Evolutionary conservation across 371 early-diverging fungal species (phyloP).

Genomic region (Mortierella sp.): DNA sequence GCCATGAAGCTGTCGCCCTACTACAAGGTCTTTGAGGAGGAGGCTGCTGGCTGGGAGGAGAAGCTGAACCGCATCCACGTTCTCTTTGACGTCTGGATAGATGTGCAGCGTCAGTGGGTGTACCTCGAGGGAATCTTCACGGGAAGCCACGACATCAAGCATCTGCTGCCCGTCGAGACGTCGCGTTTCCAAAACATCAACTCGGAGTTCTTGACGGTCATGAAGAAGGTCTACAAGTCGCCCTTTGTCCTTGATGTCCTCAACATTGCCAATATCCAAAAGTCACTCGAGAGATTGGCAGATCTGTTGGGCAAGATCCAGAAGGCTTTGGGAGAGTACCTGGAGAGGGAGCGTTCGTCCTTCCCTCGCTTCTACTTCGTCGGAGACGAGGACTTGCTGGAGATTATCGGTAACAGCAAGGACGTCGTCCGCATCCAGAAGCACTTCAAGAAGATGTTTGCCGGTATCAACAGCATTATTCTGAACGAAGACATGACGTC

Average conservation of each 20-base stretch:
- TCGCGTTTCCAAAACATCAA: slow-evolving; percentile 97
- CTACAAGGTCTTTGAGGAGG: slow-evolving; percentile 98
- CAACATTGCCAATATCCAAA: slow-evolving; percentile 93
- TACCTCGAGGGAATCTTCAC: slow-evolving; percentile 98
- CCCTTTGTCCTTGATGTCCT: slow-evolving; percentile 96
- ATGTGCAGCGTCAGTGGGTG: slow-evolving; percentile 99
- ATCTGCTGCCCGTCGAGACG: slow-evolving; percentile 95
- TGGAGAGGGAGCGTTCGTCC: slow-evolving; percentile 95
- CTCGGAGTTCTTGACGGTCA: slow-evolving; percentile 95
- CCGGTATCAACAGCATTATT: slow-evolving; percentile 91
- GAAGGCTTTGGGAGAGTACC: slow-evolving; percentile 97
- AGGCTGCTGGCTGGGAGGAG: slow-evolving; percentile 96
- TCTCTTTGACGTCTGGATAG: slow-evolving; percentile 98
- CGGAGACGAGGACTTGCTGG: slow-evolving; percentile 98
- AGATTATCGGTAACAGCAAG: slow-evolving; percentile 98
- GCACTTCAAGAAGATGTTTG: slow-evolving; percentile 99
- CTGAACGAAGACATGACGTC: slow-evolving; percentile 80
- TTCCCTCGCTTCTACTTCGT: slow-evolving; percentile 99
- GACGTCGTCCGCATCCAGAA: slow-evolving; percentile 96
- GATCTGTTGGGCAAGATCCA: slow-evolving; percentile 96
- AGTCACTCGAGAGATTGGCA: slow-evolving; percentile 94
- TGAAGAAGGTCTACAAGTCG: slow-evolving; percentile 98
- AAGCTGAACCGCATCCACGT: slow-evolving; percentile 95
- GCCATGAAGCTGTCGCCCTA: slow-evolving; percentile 99
- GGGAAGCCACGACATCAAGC: slow-evolving; percentile 96